A percentile compares a stretch with the other conserved stretches of the same genome.
Evolutionary conservation across 257 asterid species (phyloP).

Genomic region (Przewalskia tangutica): DNA sequence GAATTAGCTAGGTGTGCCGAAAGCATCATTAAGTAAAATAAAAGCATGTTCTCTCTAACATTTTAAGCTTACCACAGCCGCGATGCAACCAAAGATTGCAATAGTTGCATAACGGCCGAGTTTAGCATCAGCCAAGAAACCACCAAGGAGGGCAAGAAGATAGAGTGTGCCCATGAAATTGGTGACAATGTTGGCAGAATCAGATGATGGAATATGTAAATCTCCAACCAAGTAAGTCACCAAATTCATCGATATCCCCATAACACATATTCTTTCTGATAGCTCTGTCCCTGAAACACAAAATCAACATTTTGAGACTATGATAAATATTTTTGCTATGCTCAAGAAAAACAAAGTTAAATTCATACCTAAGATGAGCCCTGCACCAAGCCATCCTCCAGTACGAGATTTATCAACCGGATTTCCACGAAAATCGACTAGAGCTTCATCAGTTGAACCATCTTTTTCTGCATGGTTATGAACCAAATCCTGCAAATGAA

Average conservation of each 20-base stretch:
- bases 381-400: slow-evolving; percentile 91
- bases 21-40: not conserved
- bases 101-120: slow-evolving; percentile 80
- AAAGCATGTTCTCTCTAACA: not conserved
- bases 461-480: slow-evolving; percentile 20
- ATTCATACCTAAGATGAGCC: slow-evolving; percentile 57
- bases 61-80: slow-evolving; percentile 44
- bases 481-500: slow-evolving; percentile 38
- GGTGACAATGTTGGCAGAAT: slow-evolving; percentile 69
- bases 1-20: not conserved
- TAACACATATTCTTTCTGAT: slow-evolving; percentile 76
- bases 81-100: slow-evolving; percentile 48
- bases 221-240: slow-evolving; percentile 75
- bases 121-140: slow-evolving; percentile 79
- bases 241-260: slow-evolving; percentile 82
- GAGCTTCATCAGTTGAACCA: slow-evolving; percentile 23
- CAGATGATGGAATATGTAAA: slow-evolving; percentile 61
- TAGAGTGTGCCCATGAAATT: slow-evolving; percentile 88
- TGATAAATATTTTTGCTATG: not conserved
- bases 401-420: slow-evolving; percentile 68
- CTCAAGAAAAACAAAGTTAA: not conserved
- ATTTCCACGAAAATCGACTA: slow-evolving; percentile 63
- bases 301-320: not conserved
- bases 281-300: slow-evolving; percentile 54
- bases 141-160: slow-evolving; percentile 75